Percentiles rank a stretch among this genome's conserved stretches.
Evolutionary conservation across 169 alveolate genomes (phyloP).

Genomic region (Plasmodium chabaudi): DNA sequence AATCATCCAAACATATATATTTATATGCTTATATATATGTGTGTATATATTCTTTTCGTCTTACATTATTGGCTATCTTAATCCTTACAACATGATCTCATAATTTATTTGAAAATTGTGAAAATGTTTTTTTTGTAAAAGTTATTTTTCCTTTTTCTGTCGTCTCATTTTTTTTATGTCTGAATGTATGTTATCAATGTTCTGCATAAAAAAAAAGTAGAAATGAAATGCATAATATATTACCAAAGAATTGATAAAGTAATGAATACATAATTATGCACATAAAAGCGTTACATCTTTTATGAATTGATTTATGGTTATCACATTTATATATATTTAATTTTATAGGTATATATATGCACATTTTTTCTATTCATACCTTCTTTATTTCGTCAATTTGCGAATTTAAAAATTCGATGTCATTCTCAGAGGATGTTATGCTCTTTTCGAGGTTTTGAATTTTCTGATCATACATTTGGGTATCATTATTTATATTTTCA

Average conservation of each 20-base stretch:
- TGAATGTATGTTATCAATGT: slow-evolving; percentile 42
- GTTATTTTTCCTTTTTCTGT: slow-evolving; percentile 52
- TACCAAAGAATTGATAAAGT: no score
- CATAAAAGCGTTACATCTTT: background rate
- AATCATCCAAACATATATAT: no score
- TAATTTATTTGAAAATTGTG: no score
- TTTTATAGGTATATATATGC: no score
- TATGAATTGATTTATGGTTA: background rate
- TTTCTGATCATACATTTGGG: slow-evolving; percentile 51
- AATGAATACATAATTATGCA: background rate
- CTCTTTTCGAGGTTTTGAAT: slow-evolving; percentile 25
- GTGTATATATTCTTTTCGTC: no score
- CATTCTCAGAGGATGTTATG: slow-evolving; percentile 59
- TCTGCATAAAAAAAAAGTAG: slow-evolving; percentile 5
- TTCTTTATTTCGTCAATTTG: slow-evolving; percentile 64
- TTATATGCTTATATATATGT: no score
- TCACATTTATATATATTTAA: background rate
- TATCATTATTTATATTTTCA: slow-evolving; percentile 42
- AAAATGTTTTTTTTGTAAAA: background rate
- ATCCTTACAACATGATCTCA: no score
- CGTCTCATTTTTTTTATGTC: slow-evolving; percentile 72
- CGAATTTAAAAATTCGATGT: slow-evolving; percentile 67
- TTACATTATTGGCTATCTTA: no score
- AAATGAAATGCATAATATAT: no score
- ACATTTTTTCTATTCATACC: background rate